phyloP scores from a whole-genome alignment of 352 stramenopile genomes.

The Globisporangium solare region DNA sequence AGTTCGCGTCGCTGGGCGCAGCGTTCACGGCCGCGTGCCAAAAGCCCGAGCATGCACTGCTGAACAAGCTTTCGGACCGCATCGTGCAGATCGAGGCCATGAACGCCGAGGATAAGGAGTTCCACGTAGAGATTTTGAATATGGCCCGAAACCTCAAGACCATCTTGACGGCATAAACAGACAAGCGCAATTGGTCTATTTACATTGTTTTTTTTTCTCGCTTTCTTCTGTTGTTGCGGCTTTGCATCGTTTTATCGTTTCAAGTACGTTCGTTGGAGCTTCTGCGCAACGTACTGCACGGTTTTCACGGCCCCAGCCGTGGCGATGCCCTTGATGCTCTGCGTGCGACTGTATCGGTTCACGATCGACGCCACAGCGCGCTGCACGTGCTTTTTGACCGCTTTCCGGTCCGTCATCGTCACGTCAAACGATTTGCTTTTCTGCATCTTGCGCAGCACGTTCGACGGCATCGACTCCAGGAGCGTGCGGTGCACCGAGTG shows the following conservation, averaged over 20 bases:
- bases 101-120: slow-evolving; percentile 65
- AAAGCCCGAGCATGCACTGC: slow-evolving; percentile 35
- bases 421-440: slow-evolving; percentile 23
- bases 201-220: not conserved
- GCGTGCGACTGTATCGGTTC: slow-evolving; percentile 77
- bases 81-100: slow-evolving; percentile 62
- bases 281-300: slow-evolving; percentile 76
- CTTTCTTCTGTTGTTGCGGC: not conserved
- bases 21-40: slow-evolving; percentile 60
- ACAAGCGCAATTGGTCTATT: slow-evolving; percentile 7
- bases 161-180: slow-evolving; percentile 21
- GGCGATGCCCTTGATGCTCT: slow-evolving; percentile 87
- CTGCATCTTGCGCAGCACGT: slow-evolving; percentile 34
- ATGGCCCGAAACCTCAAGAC: slow-evolving; percentile 50
- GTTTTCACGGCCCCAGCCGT: slow-evolving; percentile 81
- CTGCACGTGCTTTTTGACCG: slow-evolving; percentile 67
- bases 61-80: slow-evolving; percentile 41
- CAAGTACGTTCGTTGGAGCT: slow-evolving; percentile 84
- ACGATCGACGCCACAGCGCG: slow-evolving; percentile 63
- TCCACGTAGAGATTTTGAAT: slow-evolving; percentile 52
- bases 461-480: slow-evolving; percentile 46
- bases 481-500: slow-evolving; percentile 32
- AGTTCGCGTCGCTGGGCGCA: slow-evolving; percentile 58
- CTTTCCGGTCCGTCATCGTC: slow-evolving; percentile 19
- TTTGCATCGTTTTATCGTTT: slow-evolving; percentile 22